Evolutionary conservation across 495 filamentous ascomycete species (phyloP).

Genomic region (Sabuloglossum arenarium): DNA sequence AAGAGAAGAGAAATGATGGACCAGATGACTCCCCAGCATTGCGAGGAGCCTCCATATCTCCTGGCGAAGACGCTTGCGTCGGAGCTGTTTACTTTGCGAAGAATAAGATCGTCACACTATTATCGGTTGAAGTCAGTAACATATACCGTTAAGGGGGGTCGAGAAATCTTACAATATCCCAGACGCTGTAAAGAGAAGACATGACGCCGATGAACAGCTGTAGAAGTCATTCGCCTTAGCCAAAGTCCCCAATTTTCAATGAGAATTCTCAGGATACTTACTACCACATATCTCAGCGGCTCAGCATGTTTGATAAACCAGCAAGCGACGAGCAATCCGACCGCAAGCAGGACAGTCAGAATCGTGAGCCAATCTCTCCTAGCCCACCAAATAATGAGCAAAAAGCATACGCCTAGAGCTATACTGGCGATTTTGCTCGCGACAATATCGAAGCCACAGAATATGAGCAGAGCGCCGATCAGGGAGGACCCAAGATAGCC

Average conservation of each 20-base stretch:
- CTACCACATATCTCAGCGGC: constrained; percentile 49
- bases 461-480: constrained; percentile 57
- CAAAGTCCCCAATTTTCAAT: background rate
- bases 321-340: constrained; percentile 49
- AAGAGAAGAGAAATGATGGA: constrained; percentile 45
- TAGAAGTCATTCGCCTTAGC: background rate
- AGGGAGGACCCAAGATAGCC: constrained; percentile 58
- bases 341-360: constrained; percentile 40
- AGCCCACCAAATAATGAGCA: constrained; percentile 65
- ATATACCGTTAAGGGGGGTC: background rate
- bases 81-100: constrained; percentile 60
- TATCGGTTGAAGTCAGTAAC: background rate
- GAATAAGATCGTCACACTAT: constrained; percentile 62
- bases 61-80: constrained; percentile 67
- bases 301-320: constrained; percentile 66
- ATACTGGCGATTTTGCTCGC: constrained; percentile 61
- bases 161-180: constrained; percentile 48
- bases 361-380: constrained; percentile 59
- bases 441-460: constrained; percentile 63
- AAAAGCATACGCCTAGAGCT: constrained; percentile 46
- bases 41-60: constrained; percentile 56
- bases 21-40: constrained; percentile 70
- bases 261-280: constrained; percentile 14
- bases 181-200: constrained; percentile 43
- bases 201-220: constrained; percentile 57